Percentiles rank a stretch among this genome's conserved stretches.
These are phyloP conservation scores for Fusarium gaditjirri DNA, from an alignment of 2,329 filamentous ascomycete genomes.

Conservation along the genomic window DNA sequence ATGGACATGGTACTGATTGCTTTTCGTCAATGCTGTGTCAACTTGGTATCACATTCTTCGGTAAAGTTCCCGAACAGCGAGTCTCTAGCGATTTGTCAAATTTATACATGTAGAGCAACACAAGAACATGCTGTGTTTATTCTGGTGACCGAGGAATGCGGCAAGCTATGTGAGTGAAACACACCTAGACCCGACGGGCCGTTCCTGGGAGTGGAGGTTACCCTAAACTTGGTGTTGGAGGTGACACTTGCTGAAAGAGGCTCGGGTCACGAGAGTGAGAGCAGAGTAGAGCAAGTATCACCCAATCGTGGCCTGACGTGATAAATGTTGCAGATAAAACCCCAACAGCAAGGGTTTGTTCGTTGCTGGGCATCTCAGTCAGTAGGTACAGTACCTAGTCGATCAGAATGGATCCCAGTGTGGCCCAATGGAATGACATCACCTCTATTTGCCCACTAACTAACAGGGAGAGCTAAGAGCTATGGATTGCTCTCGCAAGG, in stretches of 20 bases:
- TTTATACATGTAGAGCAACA: background rate
- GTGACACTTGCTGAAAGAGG: background rate
- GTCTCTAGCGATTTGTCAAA: background rate
- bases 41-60: background rate
- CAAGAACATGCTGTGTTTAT: background rate
- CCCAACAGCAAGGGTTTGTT: background rate
- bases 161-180: conserved; percentile 29
- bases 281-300: background rate
- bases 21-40: background rate
- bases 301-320: background rate
- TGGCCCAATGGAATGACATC: conserved; percentile 37
- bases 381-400: too few species aligned
- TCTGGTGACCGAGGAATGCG: conserved; percentile 26
- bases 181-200: conserved; percentile 4
- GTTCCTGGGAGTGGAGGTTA: conserved; percentile 14
- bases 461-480: background rate
- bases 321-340: conserved; percentile 3
- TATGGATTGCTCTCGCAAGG: background rate
- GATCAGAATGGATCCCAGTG: background rate
- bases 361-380: conserved; percentile 26
- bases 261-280: background rate
- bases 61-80: background rate
- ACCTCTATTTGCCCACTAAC: conserved; percentile 6
- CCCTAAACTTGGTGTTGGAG: conserved; percentile 16
- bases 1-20: background rate